A percentile compares a stretch with the other conserved stretches of the same genome.
Conservation (phyloP, 208 protist genomes). For the Leishmania tarentolae region DNA sequence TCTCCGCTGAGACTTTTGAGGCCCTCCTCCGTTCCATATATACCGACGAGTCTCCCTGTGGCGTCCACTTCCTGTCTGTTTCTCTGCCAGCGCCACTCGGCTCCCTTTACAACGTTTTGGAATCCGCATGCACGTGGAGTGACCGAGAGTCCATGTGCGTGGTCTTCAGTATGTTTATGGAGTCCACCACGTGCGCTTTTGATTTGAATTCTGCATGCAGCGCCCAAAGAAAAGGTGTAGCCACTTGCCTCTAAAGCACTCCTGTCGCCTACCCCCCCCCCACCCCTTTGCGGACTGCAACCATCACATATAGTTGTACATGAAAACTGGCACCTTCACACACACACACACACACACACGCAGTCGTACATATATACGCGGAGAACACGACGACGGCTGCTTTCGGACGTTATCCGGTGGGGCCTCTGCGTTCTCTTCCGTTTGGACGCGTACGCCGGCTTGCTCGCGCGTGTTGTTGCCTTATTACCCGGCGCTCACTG, state of each 20-base stretch:
- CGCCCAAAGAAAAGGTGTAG: too few relatives aligned
- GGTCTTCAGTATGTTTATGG: not conserved
- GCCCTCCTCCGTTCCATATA: not conserved
- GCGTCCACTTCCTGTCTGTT: not conserved
- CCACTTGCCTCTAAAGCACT: too few relatives aligned
- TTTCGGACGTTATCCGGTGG: not conserved
- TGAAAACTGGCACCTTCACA: not conserved
- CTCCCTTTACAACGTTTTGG: not conserved
- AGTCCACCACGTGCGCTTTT: too few relatives aligned
- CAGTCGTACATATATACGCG: not conserved
- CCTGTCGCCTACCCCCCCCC: not conserved
- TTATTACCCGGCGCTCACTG: too few relatives aligned
- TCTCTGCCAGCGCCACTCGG: not conserved
- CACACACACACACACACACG: not conserved
- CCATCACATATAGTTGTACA: too few relatives aligned
- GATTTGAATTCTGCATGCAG: too few relatives aligned
- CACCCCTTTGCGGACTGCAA: not conserved
- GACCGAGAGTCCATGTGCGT: not conserved
- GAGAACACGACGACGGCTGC: not conserved
- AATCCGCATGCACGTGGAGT: not conserved
- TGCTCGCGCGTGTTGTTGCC: too few relatives aligned
- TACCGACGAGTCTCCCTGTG: not conserved
- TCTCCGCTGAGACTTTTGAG: not conserved
- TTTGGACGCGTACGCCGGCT: not conserved
- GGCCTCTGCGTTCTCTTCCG: not conserved